Evolutionary conservation across 257 asterid species (phyloP), one percentile per base, ranked within the genome.

Genomic region (Gentiana macrophylla): DNA sequence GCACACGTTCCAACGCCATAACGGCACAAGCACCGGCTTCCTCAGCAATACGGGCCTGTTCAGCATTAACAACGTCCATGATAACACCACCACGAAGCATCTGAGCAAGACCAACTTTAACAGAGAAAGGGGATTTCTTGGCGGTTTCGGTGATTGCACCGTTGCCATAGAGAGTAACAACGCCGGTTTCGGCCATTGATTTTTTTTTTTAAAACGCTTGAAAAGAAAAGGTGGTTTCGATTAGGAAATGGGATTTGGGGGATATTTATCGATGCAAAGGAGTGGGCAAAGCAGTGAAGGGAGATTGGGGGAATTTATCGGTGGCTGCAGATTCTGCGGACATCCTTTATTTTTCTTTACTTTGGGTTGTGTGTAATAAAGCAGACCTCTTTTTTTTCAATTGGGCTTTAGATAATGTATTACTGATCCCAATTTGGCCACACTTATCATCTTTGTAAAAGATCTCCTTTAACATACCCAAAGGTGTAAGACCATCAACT

Each of bases 11-110:
- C 3, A 86, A 65, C 4, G 95, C 95, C 95, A 86, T 86, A 65
- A 83, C 95, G 55, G 95, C 95, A 67, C 94, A 86, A 3, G 95
- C 91, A 49, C 95, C 94, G 53, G 94, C 95, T 37, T 84, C 94
- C 71, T 86, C 95, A 3, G 95, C 95, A 68, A 86, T 67, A 15
- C 95, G 84, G 52, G 95, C 94, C 37, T 86, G 95, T 56, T 86
- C 95, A 3, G 95, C 68, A 35, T 48, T 84, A 58, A 86, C 90
- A 55, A 86, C 94, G 76, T 86, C 94, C 95, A 86, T 86, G 71
- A 86, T 86, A 2, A 86, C 94, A 72, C 94, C 95, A 70, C 90
- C 94, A 44, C 94, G 90, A 70, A 86, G 95, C 95, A 86, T 86
- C 80, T 86, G 95, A 49, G 94, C 90, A 5, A 86, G 84, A 67